phyloP scores from a whole-genome alignment of 2,329 filamentous ascomycete species.

The Ceratocystis ficicola region DNA sequence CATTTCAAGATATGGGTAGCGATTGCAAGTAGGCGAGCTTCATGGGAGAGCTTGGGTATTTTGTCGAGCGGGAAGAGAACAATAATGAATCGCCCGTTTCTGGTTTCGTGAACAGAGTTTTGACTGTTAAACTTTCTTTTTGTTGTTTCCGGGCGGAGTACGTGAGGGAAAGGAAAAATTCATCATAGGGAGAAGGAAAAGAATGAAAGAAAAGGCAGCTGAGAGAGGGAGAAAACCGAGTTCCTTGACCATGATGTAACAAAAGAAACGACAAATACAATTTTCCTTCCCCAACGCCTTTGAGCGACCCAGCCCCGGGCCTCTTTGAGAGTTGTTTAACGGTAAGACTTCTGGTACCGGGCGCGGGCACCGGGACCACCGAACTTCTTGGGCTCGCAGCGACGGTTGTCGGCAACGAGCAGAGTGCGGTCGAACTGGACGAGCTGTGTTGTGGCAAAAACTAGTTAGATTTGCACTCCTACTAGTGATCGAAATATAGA shows the following conservation, averaged over 20 bases:
- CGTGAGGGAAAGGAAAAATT: conserved; percentile 15
- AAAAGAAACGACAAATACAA: conserved; percentile 24
- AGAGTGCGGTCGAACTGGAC: conserved; percentile 94
- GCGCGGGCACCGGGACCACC: conserved; percentile 86
- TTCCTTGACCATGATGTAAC: conserved; percentile 24
- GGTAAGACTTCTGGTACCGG: conserved; percentile 98
- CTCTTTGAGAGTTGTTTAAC: conserved; percentile 48
- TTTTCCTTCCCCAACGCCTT: conserved; percentile 23
- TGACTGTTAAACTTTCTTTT: conserved; percentile 14
- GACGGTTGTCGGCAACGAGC: conserved; percentile 97
- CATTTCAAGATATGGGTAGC: not conserved
- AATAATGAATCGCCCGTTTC: not conserved
- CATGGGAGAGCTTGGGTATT: conserved; percentile 9
- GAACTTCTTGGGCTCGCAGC: conserved; percentile 98
- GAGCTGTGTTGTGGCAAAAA: conserved; percentile 42
- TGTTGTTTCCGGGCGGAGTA: conserved; percentile 11
- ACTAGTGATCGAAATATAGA: not conserved
- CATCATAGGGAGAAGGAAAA: conserved; percentile 14
- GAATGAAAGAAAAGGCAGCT: conserved; percentile 23
- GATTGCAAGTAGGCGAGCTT: not conserved
- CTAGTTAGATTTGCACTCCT: conserved; percentile 46
- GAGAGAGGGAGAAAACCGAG: conserved; percentile 23
- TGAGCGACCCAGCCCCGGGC: conserved; percentile 22
- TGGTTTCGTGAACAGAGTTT: conserved; percentile 13
- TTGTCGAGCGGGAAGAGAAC: conserved; percentile 6